Conservation (phyloP, 73 alveolate genomes). For the Paramecium sexaurelia region DNA sequence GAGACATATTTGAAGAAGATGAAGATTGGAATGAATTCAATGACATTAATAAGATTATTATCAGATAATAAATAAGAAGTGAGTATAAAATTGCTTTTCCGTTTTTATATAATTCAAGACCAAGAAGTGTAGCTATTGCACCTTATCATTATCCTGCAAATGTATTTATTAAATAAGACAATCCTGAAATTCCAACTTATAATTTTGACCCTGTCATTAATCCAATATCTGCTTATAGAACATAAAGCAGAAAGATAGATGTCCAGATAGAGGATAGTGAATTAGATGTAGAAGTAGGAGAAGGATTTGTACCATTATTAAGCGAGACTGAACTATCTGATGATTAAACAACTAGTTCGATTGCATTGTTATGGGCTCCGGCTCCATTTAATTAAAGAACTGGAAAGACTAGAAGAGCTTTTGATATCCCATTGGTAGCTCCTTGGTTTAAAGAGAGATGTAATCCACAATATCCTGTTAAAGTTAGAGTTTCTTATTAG, state of each 20-base stretch:
- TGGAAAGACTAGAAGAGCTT: conserved; percentile 97
- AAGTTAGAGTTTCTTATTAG: conserved; percentile 99
- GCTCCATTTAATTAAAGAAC: conserved; percentile 98
- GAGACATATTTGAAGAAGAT: conserved; percentile 96
- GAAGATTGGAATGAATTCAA: conserved; percentile 99
- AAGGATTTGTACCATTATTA: conserved; percentile 87
- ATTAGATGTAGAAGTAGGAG: conserved; percentile 73
- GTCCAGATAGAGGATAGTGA: conserved; percentile 78
- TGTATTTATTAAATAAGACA: conserved; percentile 89
- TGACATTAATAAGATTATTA: conserved; percentile 98
- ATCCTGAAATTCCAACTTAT: conserved; percentile 93
- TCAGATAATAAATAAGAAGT: conserved; percentile 97
- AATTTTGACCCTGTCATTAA: conserved; percentile 98
- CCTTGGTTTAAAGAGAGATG: conserved; percentile 99
- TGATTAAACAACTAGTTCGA: conserved; percentile 96
- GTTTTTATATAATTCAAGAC: conserved; percentile 98
- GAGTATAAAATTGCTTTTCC: conserved; percentile 99
- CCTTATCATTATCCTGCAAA: conserved; percentile 97
- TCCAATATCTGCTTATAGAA: conserved; percentile 97
- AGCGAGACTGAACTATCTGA: conserved; percentile 93
- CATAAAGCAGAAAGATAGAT: conserved; percentile 73
- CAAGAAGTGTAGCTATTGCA: conserved; percentile 97
- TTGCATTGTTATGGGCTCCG: conserved; percentile 99
- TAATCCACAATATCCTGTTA: conserved; percentile 96
- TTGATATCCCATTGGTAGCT: conserved; percentile 98